These are phyloP conservation scores for Diplodia corticola DNA, from an alignment of 2,329 filamentous ascomycete species.

Conservation along the genomic window DNA sequence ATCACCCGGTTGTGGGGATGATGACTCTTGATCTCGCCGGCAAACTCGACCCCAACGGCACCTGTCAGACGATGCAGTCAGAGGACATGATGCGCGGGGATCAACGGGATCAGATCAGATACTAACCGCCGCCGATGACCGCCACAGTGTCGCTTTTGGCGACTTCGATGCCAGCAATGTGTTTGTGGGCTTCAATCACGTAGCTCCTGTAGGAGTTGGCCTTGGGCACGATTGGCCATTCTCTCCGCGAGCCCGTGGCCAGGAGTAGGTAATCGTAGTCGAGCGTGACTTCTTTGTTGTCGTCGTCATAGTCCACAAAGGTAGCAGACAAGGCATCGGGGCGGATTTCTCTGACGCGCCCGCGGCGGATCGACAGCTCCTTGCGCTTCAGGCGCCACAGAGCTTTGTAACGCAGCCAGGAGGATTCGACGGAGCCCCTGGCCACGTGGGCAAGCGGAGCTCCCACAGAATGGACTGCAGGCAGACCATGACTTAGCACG, in stretches of 20 bases:
- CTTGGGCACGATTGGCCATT: slow-evolving; percentile 72
- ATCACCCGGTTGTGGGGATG: slow-evolving; percentile 67
- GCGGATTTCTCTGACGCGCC: slow-evolving; percentile 63
- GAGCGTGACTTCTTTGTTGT: slow-evolving; percentile 25
- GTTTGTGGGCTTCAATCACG: slow-evolving; percentile 60
- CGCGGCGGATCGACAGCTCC: slow-evolving; percentile 65
- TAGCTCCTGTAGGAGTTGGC: slow-evolving; percentile 63
- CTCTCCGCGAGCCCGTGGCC: slow-evolving; percentile 67
- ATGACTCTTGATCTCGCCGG: slow-evolving; percentile 70
- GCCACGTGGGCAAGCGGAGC: slow-evolving; percentile 70
- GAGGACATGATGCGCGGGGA: not conserved
- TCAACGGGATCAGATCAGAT: slow-evolving; percentile 7
- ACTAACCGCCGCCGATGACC: slow-evolving; percentile 67
- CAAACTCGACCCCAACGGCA: slow-evolving; percentile 81
- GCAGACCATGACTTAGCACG: slow-evolving; percentile 1
- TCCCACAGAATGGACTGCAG: slow-evolving; percentile 71
- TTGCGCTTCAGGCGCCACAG: slow-evolving; percentile 65
- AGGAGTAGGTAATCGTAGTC: slow-evolving; percentile 75
- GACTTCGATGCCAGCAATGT: slow-evolving; percentile 47
- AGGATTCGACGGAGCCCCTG: slow-evolving; percentile 41
- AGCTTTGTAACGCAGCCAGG: slow-evolving; percentile 68
- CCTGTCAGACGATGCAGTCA: slow-evolving; percentile 41
- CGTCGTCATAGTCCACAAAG: slow-evolving; percentile 49
- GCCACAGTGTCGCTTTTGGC: slow-evolving; percentile 54
- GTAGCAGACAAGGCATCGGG: slow-evolving; percentile 57